These are phyloP conservation scores for Lupinus albus DNA, from an alignment of 306 rosid genomes.

Conservation along the genomic window DNA sequence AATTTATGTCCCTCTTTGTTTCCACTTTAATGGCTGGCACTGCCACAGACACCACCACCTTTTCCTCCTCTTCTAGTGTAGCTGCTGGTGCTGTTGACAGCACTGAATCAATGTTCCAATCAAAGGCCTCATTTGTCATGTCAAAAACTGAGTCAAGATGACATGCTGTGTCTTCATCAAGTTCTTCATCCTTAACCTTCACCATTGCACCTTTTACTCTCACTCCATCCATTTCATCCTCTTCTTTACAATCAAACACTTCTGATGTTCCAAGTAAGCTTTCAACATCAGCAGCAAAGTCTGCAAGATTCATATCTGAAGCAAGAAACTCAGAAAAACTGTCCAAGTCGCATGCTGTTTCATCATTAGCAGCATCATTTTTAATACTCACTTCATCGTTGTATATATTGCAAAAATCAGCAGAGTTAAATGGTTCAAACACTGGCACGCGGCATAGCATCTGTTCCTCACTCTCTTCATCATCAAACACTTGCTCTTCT, in stretches of 20 bases:
- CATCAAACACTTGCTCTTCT: constrained; percentile 36
- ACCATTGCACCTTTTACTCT: constrained; percentile 22
- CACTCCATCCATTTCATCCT: constrained; percentile 23
- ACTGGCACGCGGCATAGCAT: constrained; percentile 72
- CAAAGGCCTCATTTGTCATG: constrained; percentile 43
- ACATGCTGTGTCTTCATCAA: constrained; percentile 42
- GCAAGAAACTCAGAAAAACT: constrained; percentile 56
- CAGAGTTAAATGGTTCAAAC: constrained; percentile 56
- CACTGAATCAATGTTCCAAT: constrained; percentile 49
- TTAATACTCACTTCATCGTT: background rate
- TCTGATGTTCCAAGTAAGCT: constrained; percentile 54
- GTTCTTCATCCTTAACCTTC: constrained; percentile 62
- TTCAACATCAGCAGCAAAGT: constrained; percentile 85
- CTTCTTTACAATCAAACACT: constrained; percentile 43
- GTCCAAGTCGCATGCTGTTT: constrained; percentile 41
- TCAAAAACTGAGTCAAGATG: constrained; percentile 50
- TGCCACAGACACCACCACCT: constrained; percentile 11
- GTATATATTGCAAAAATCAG: constrained; percentile 41
- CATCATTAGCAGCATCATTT: constrained; percentile 20
- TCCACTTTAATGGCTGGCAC: constrained; percentile 16
- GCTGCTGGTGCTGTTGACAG: constrained; percentile 31
- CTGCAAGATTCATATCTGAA: constrained; percentile 75
- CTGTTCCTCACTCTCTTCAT: constrained; percentile 49
- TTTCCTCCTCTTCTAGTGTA: constrained; percentile 35
- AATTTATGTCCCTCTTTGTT: constrained; percentile 48